phyloP scores from a whole-genome alignment of 2,329 filamentous ascomycete species.

The Aspergillus felis region DNA sequence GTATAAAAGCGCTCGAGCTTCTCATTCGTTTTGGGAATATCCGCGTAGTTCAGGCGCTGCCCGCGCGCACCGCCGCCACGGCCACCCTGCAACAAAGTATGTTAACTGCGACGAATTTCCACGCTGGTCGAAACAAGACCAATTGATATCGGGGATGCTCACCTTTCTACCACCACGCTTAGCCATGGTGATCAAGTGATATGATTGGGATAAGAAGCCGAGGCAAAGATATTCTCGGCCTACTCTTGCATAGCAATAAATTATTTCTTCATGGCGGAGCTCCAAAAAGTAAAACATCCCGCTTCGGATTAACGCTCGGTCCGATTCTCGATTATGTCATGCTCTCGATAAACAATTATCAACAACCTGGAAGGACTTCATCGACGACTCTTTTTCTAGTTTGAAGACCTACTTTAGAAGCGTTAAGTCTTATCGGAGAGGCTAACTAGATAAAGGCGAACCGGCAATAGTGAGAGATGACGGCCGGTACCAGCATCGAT shows the following conservation, averaged over 20 bases:
- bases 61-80: constrained; percentile 41
- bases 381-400: not conserved
- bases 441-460: not conserved
- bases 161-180: constrained; percentile 29
- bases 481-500: not conserved
- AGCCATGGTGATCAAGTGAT: constrained; percentile 17
- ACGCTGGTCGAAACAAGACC: not conserved
- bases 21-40: constrained; percentile 74
- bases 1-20: constrained; percentile 87
- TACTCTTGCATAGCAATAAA: not conserved
- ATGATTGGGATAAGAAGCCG: not conserved
- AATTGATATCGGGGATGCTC: not conserved
- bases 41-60: constrained; percentile 49
- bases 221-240: not conserved
- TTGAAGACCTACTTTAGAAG: no score
- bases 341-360: not conserved
- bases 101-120: constrained; percentile 9
- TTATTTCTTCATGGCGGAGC: not conserved
- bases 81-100: constrained; percentile 34
- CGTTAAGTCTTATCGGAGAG: no score
- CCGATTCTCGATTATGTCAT: not conserved
- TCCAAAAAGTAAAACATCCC: not conserved
- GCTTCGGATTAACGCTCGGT: not conserved
- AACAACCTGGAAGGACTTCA: no score
- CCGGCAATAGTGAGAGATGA: not conserved